phyloP scores from a whole-genome alignment of 441 rosid species.

The Bocquillonia castaneifolia region DNA sequence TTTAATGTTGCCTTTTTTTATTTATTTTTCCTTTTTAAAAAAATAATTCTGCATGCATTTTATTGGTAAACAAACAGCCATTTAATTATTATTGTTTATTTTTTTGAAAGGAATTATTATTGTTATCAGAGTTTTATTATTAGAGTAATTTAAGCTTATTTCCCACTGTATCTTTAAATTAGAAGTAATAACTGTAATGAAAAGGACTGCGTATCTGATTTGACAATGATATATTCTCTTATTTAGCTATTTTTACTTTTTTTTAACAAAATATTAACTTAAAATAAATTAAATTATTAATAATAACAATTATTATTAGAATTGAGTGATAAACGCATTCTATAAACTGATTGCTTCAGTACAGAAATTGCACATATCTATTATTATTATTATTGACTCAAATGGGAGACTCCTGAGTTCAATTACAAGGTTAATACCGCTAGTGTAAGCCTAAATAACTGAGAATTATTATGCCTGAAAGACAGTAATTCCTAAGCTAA shows the following conservation, averaged over 20 bases:
- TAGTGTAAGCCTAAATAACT: too few species aligned
- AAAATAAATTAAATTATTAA: too few species aligned
- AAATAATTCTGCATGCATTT: conserved; percentile 5
- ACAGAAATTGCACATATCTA: too few species aligned
- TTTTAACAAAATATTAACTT: background rate
- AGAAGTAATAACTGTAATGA: conserved; percentile 8
- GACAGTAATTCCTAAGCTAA: too few species aligned
- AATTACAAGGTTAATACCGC: too few species aligned
- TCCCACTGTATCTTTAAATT: conserved; percentile 4
- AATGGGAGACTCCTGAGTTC: too few species aligned
- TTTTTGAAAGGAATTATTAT: background rate
- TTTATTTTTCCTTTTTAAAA: background rate
- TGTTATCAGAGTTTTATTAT: too few species aligned
- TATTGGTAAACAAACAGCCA: conserved; percentile 9
- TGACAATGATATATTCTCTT: conserved; percentile 12
- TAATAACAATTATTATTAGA: too few species aligned
- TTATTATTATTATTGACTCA: background rate
- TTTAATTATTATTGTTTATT: background rate
- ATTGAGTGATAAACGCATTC: too few species aligned
- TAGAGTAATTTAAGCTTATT: background rate
- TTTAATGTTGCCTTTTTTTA: too few species aligned
- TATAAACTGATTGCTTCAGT: too few species aligned
- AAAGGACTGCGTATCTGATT: conserved; percentile 18
- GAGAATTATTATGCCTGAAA: too few species aligned
- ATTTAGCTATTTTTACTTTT: background rate